Evolutionary conservation across 148 eudicot species (phyloP).

Genomic region (Gaultheria prostrata): DNA sequence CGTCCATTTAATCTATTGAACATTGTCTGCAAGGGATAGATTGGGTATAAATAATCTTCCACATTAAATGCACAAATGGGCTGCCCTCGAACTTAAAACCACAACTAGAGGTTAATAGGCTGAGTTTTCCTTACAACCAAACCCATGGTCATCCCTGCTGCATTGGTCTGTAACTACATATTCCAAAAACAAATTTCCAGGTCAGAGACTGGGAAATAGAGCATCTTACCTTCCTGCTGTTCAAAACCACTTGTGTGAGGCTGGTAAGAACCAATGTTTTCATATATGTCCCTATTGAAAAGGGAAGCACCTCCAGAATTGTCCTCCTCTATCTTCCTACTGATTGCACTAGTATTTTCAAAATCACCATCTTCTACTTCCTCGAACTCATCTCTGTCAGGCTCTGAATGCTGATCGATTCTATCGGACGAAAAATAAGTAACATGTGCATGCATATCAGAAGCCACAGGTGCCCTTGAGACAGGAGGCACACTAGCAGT

Average conservation of each 20-base stretch:
- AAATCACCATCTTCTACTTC: constrained; percentile 37
- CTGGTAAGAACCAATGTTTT: constrained; percentile 51
- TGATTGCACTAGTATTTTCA: constrained; percentile 35
- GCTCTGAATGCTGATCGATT: constrained; percentile 30
- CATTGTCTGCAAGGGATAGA: neutral
- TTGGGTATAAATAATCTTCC: neutral
- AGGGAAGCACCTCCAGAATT: constrained; percentile 49
- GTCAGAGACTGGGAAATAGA: neutral
- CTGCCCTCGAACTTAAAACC: neutral
- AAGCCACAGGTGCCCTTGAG: constrained; percentile 37
- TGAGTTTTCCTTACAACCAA: neutral
- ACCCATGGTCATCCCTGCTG: neutral
- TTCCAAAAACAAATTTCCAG: neutral
- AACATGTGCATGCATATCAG: constrained; percentile 46
- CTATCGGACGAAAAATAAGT: constrained; percentile 30
- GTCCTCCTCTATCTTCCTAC: constrained; percentile 45
- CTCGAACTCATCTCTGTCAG: constrained; percentile 39
- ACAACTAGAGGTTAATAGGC: constrained; percentile 3
- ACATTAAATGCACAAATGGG: neutral
- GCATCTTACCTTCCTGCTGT: constrained; percentile 53
- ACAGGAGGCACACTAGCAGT: constrained; percentile 31
- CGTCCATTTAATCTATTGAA: neutral
- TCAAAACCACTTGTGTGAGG: constrained; percentile 34
- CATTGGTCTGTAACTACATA: neutral
- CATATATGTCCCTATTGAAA: constrained; percentile 50